A percentile compares a stretch with the other conserved stretches of the same genome.
Evolutionary conservation across 176 grass and related monocot genomes (phyloP).

Genomic region (Tillandsia leiboldiana): DNA sequence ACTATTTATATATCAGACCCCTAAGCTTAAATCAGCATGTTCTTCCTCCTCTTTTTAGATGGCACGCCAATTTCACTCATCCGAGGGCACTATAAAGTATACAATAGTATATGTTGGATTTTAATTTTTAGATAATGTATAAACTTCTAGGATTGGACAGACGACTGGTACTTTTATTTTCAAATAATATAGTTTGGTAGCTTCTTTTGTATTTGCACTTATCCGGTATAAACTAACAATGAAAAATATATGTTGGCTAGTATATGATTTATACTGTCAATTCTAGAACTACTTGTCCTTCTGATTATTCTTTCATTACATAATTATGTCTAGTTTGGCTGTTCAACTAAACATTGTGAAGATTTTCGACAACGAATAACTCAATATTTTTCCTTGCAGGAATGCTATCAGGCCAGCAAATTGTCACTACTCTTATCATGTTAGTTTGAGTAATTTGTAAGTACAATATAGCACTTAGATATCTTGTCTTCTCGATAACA

Average conservation of each 20-base stretch:
- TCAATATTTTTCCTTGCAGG: background rate
- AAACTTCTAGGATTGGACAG: background rate
- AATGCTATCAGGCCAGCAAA: background rate
- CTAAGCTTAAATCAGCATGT: background rate
- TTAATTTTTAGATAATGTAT: background rate
- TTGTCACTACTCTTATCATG: background rate
- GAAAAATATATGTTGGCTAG: background rate
- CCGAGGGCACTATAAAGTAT: background rate
- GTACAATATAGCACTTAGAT: background rate
- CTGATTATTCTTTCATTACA: too few relatives aligned
- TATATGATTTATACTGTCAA: background rate
- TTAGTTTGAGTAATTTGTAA: background rate
- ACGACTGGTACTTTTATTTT: background rate
- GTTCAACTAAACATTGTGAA: background rate
- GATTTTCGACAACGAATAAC: background rate
- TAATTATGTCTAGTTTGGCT: too few relatives aligned
- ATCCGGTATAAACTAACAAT: background rate
- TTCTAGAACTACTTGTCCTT: background rate
- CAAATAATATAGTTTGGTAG: background rate
- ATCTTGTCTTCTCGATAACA: background rate
- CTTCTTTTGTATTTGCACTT: background rate
- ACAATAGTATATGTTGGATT: background rate
- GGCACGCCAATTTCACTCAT: background rate
- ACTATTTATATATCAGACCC: too few relatives aligned
- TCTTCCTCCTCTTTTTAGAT: background rate